A percentile compares a stretch with the other conserved stretches of the same genome.
Conservation (phyloP, 2,329 filamentous ascomycete species). For the Tympanopsis confertula region DNA sequence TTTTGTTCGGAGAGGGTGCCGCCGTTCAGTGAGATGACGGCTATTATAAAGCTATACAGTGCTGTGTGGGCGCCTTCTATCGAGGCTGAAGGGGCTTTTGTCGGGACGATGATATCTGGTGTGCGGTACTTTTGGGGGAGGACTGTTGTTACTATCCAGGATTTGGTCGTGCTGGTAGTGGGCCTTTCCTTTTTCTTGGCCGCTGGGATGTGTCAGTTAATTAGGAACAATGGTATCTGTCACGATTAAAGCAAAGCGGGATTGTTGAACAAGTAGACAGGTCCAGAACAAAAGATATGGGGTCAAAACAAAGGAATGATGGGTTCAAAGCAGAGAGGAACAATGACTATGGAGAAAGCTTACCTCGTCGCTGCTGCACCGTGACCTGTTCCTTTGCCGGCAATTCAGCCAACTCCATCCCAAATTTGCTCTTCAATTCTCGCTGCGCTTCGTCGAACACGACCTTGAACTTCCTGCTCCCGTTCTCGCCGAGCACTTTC, state of each 20-base stretch:
- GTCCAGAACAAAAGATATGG: no score
- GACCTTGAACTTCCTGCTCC: conserved; percentile 36
- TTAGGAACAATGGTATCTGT: not conserved
- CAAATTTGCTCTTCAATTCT: conserved; percentile 38
- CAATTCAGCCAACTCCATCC: conserved; percentile 50
- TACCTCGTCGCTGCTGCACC: conserved; percentile 41
- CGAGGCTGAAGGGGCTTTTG: conserved; percentile 31
- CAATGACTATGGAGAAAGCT: conserved; percentile 10
- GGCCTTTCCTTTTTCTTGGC: conserved; percentile 18
- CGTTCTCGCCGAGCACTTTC: conserved; percentile 43
- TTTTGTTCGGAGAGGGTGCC: conserved; percentile 39
- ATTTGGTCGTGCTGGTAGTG: conserved; percentile 27
- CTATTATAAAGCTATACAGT: conserved; percentile 45
- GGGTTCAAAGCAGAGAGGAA: no score
- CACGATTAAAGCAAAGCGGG: no score
- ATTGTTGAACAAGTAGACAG: no score
- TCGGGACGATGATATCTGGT: conserved; percentile 35
- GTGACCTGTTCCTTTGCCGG: conserved; percentile 46
- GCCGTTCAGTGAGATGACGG: conserved; percentile 40
- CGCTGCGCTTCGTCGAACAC: conserved; percentile 45
- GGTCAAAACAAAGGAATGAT: no score
- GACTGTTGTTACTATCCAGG: conserved; percentile 43
- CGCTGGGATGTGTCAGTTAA: not conserved
- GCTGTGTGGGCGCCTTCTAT: conserved; percentile 42
- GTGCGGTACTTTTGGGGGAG: conserved; percentile 35